Base-by-base conservation (phyloP, 1,139 yeast genomes). In the Debaryomyces subglobosus region DNA sequence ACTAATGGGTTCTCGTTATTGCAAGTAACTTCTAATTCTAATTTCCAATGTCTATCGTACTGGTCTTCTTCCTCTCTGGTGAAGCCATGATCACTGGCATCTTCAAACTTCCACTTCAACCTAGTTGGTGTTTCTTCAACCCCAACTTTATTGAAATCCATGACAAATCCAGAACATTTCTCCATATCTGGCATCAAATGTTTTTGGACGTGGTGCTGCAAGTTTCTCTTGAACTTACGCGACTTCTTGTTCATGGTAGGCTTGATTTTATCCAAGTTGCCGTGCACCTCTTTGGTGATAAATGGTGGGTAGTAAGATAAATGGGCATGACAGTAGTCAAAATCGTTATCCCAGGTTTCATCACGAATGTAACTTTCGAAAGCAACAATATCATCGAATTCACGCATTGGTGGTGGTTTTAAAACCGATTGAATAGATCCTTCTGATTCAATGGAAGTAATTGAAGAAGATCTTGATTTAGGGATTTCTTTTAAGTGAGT, bases 271-370 rank as follows among this genome's bases (percentile, higher is more conserved):
- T 86, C 94, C 49, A 84, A 80, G 62, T 86, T 84, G 50, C 85
- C 81, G 57, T 84, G 89, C 53, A 86, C 79, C 56, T 82, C 86
- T 56, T 79, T 79, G 66, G 86, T 59, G 44, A 86, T 81, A 61
- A 86, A 86, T 44, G 92, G 92, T 24, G 94, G 94, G 59, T 81
- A 77, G 65, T 86, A 86, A 45, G 74, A 74, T 54, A 85, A 72
- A 56, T 79, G 84, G 44, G 89, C 89, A 63, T 85, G 88, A 58
- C 84, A 72, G 60, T 82, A 80, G 61, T 83, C 88, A 61, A 79
- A 84, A 51, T 85, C 91, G 51, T 86, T 84, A 64, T 86, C 92
- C 81, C 89, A 85, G 10, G 88, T 82, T 62, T 85, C 91, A 60
- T 85, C 89, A 60, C 84, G 77, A 51, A 86, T 73, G 64, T 74